Evolutionary conservation across 2,329 filamentous ascomycete species (phyloP), one percentile per base, ranked within the genome.

Genomic region (Ceratocystis cacaofunesta): DNA sequence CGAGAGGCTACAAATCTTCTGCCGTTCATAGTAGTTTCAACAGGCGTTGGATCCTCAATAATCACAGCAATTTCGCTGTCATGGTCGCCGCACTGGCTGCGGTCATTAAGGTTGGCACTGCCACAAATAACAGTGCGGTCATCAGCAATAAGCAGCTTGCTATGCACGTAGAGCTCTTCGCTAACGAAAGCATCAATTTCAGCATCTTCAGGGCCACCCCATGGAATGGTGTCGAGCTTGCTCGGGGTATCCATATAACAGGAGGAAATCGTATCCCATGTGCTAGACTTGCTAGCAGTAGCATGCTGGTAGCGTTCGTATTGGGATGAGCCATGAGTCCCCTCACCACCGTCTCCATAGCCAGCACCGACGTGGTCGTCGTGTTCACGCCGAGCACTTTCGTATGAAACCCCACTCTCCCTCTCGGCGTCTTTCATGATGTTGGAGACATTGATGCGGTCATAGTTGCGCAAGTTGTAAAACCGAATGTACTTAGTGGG

Each of bases 21-120:
- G 2, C 89, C 89, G 68, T 86, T 81, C 89, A 96, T 95, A 68
- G 75, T 76, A 19, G 85, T 86, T 15, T 88, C 82, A 17, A 95
- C 78, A 1, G 85, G 78, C 0, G 85, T 83, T 1, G 84, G 82
- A 72, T 95, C 90, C 73, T 94, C 87, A 71, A 96, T 89, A 66
- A 95, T 81, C 69, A 95, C 88, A n/a, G 90, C 90, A 65, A 96
- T 90, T 73, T 96, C 91, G 0, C 86, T 90, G 76, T 95, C 91
- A 75, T 94, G 90, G 66, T 84, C 81, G 44, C 90, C 90, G 3
- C 95, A 82, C 76, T 96, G 89, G 2, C 87, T 92, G 67, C 81
- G 78, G 70, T 83, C 79, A 72, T 85, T 83, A 66, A 83, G 74
- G 71, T 81, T 82, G 69, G 79, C 80, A 12, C 75, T 90, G 68